These are phyloP conservation scores for Nothophoma quercina DNA, from an alignment of 2,329 filamentous ascomycete species.

Conservation along the genomic window DNA sequence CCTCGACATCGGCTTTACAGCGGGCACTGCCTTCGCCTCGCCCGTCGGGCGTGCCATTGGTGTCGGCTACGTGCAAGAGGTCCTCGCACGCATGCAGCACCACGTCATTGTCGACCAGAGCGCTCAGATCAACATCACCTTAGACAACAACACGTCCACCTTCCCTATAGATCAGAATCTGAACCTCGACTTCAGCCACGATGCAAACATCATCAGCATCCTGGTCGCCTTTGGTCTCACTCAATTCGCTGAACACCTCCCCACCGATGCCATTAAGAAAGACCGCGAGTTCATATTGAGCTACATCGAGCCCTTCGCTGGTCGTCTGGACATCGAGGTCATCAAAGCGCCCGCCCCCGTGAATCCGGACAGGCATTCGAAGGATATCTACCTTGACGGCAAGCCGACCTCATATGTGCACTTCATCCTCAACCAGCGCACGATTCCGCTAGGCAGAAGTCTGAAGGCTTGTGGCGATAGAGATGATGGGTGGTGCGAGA, in stretches of 20 bases:
- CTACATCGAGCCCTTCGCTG: constrained; percentile 75
- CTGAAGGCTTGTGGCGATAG: constrained; percentile 70
- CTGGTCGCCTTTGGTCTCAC: constrained; percentile 75
- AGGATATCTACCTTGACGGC: constrained; percentile 59
- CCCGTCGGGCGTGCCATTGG: constrained; percentile 75
- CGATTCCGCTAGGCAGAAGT: constrained; percentile 71
- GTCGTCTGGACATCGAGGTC: constrained; percentile 76
- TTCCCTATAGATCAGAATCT: constrained; percentile 77
- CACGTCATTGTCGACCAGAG: constrained; percentile 59
- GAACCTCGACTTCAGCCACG: constrained; percentile 81
- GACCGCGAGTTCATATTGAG: constrained; percentile 70
- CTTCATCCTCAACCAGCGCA: constrained; percentile 77
- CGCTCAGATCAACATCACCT: constrained; percentile 67
- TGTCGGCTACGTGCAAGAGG: constrained; percentile 71
- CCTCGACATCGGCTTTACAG: constrained; percentile 71
- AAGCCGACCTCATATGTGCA: constrained; percentile 73
- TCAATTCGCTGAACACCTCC: constrained; percentile 70
- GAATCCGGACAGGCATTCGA: constrained; percentile 26
- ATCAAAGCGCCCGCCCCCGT: constrained; percentile 73
- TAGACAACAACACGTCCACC: constrained; percentile 71
- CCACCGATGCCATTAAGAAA: constrained; percentile 61
- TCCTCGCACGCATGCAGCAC: constrained; percentile 73
- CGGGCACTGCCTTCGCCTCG: constrained; percentile 68
- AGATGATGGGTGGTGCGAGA: constrained; percentile 79
- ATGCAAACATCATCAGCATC: constrained; percentile 75